Evolutionary conservation across 225 moss, liverwort and hornwort species (phyloP).

Genomic region (Pseudoscleropodium purum): DNA sequence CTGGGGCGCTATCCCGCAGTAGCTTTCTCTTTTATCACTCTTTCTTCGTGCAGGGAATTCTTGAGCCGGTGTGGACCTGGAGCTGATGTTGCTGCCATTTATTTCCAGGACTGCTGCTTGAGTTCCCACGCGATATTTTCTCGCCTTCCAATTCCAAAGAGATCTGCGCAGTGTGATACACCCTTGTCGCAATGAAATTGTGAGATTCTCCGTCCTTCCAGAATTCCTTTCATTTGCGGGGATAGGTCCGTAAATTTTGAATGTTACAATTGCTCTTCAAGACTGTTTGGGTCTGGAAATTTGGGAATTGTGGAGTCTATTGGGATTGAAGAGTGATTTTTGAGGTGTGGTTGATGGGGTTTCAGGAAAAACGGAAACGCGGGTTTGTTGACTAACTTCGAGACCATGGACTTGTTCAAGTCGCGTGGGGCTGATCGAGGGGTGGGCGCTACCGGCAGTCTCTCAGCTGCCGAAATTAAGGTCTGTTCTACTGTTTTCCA

Average conservation of each 20-base stretch:
- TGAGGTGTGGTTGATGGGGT: background rate
- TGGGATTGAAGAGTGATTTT: background rate
- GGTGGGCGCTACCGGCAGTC: constrained; percentile 44
- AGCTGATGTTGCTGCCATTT: background rate
- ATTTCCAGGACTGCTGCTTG: background rate
- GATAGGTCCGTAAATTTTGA: background rate
- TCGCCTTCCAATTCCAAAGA: background rate
- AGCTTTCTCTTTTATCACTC: background rate
- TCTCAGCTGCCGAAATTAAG: constrained; percentile 63
- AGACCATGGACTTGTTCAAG: constrained; percentile 64
- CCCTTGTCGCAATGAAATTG: constrained; percentile 15
- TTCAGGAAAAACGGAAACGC: constrained; percentile 55
- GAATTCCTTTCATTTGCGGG: background rate
- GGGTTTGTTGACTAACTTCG: constrained; percentile 84
- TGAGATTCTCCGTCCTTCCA: background rate
- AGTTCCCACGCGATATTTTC: background rate
- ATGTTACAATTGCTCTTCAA: background rate
- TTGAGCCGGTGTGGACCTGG: background rate
- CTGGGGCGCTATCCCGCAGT: too few species aligned
- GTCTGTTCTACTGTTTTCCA: background rate
- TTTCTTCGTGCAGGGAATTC: background rate
- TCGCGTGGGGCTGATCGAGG: constrained; percentile 80
- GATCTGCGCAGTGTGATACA: background rate
- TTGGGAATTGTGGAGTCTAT: background rate
- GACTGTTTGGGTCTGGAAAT: background rate